These are phyloP conservation scores for Trypanosoma avium DNA, from an alignment of 208 protist species.

Conservation along the genomic window DNA sequence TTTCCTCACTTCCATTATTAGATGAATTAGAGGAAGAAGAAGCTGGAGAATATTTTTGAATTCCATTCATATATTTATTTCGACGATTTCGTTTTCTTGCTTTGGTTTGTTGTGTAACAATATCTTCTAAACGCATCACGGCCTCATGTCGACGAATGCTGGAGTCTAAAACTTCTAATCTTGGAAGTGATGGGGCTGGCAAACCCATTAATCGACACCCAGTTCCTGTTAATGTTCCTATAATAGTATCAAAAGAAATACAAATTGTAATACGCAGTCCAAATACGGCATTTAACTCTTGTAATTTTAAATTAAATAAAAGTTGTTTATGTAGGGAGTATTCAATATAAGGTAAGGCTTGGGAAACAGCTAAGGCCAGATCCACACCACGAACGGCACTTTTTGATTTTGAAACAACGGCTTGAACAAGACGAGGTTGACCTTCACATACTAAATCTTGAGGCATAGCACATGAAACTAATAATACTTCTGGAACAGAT, in stretches of 20 bases:
- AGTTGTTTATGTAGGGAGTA: slow-evolving; percentile 91
- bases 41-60: not conserved
- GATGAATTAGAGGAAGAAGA: not conserved
- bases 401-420: slow-evolving; percentile 69
- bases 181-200: slow-evolving; percentile 59
- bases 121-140: slow-evolving; percentile 62
- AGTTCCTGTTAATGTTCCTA: slow-evolving; percentile 79
- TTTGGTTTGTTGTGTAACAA: slow-evolving; percentile 48
- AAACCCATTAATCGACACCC: slow-evolving; percentile 73
- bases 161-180: slow-evolving; percentile 65
- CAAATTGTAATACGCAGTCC: slow-evolving; percentile 73
- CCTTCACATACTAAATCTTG: slow-evolving; percentile 60
- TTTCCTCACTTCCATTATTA: not conserved
- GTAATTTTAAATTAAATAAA: slow-evolving; percentile 80
- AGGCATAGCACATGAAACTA: slow-evolving; percentile 79
- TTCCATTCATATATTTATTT: not conserved
- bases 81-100: not conserved
- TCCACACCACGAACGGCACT: slow-evolving; percentile 64
- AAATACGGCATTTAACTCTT: slow-evolving; percentile 87
- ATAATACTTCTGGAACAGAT: slow-evolving; percentile 76
- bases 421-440: slow-evolving; percentile 74
- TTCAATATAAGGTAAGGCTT: slow-evolving; percentile 89
- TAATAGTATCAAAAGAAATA: slow-evolving; percentile 65
- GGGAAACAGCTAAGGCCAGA: slow-evolving; percentile 76
- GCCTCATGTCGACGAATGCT: slow-evolving; percentile 53